Evolutionary conservation across 176 grass and related monocot genomes (phyloP).

Genomic region (Puya raimondii): DNA sequence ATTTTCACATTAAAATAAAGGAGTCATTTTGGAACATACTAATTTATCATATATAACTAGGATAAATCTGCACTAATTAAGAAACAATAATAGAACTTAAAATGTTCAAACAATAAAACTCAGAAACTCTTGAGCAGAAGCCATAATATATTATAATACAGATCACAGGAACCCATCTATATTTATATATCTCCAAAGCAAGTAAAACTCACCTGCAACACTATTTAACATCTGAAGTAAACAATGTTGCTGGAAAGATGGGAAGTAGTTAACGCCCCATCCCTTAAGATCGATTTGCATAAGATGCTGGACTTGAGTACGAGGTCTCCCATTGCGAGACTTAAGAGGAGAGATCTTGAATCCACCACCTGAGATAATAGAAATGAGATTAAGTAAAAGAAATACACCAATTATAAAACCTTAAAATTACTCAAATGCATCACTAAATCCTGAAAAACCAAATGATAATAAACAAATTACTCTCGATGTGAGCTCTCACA

Average conservation of each 20-base stretch:
- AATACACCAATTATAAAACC: constrained; percentile 10
- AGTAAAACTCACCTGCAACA: constrained; percentile 51
- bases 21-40: background rate
- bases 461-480: constrained; percentile 41
- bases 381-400: constrained; percentile 23
- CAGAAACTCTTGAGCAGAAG: background rate
- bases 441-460: constrained; percentile 9
- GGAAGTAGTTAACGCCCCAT: constrained; percentile 72
- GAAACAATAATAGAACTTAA: background rate
- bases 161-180: background rate
- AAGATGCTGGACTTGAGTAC: constrained; percentile 86
- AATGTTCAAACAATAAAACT: background rate
- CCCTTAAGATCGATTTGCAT: constrained; percentile 96
- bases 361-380: constrained; percentile 65
- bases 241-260: constrained; percentile 81
- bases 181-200: background rate
- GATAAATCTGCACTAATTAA: background rate
- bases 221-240: constrained; percentile 80
- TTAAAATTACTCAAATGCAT: constrained; percentile 2
- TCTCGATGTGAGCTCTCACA: constrained; percentile 88
- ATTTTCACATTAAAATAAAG: background rate
- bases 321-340: constrained; percentile 54
- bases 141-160: background rate
- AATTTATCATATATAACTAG: background rate
- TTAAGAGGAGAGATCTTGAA: constrained; percentile 92